These are phyloP conservation scores for Penicillium diatomitis DNA, from an alignment of 495 filamentous ascomycete species.

Conservation along the genomic window DNA sequence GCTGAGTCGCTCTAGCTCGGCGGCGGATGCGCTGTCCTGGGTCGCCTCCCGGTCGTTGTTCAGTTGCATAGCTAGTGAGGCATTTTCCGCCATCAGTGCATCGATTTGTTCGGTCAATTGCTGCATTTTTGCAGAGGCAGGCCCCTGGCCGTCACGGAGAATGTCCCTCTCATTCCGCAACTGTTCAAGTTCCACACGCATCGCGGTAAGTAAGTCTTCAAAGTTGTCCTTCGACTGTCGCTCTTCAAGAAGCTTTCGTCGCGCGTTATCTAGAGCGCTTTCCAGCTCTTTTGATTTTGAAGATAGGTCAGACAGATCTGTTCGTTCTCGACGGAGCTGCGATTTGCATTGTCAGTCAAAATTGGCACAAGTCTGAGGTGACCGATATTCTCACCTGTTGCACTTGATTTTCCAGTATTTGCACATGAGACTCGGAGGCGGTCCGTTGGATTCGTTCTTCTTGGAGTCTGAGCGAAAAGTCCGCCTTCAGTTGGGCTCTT, in stretches of 20 bases:
- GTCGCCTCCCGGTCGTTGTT: too few species aligned
- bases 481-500: conserved; percentile 75
- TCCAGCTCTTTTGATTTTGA: conserved; percentile 62
- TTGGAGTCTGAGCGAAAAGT: conserved; percentile 72
- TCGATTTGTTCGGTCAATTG: conserved; percentile 60
- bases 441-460: conserved; percentile 70
- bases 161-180: conserved; percentile 85
- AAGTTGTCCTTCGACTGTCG: conserved; percentile 85
- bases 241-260: conserved; percentile 76
- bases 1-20: too few species aligned
- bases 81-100: conserved; percentile 44
- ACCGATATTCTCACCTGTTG: conserved; percentile 37
- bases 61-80: conserved; percentile 28
- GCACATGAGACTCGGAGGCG: conserved; percentile 71
- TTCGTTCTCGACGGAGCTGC: conserved; percentile 40
- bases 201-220: conserved; percentile 77
- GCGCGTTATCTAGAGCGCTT: conserved; percentile 64
- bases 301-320: conserved; percentile 31
- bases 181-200: conserved; percentile 72
- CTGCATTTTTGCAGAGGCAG: conserved; percentile 60
- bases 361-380: not conserved
- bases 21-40: too few species aligned
- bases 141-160: conserved; percentile 76
- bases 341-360: not conserved
- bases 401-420: conserved; percentile 67